Evolutionary conservation across 2,329 filamentous ascomycete species (phyloP).

Genomic region (Arthrinium puccinioides): DNA sequence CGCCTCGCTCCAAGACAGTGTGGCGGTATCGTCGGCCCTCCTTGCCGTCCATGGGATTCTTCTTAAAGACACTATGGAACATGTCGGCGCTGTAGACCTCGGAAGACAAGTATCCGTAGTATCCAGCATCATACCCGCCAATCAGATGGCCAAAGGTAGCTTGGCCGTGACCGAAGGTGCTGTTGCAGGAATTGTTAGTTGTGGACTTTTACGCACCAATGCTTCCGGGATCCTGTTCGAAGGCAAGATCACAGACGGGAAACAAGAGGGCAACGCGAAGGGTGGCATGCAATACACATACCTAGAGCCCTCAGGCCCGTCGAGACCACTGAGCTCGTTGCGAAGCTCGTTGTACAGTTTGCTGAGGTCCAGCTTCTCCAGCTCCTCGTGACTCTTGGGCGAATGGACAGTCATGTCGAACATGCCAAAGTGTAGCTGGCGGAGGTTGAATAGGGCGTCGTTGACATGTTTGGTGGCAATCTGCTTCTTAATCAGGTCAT

Average conservation of each 20-base stretch:
- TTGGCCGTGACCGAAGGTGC: conserved; percentile 69
- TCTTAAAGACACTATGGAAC: conserved; percentile 75
- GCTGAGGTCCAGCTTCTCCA: conserved; percentile 58
- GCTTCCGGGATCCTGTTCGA: no score
- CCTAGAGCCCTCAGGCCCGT: conserved; percentile 64
- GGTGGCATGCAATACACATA: no score
- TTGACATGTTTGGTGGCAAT: conserved; percentile 77
- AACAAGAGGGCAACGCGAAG: not conserved
- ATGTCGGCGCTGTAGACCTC: conserved; percentile 81
- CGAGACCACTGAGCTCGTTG: conserved; percentile 63
- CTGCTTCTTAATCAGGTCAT: conserved; percentile 66
- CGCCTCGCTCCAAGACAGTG: conserved; percentile 70
- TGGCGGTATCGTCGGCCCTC: conserved; percentile 72
- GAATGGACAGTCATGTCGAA: conserved; percentile 80
- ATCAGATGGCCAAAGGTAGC: conserved; percentile 78
- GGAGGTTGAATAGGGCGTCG: conserved; percentile 69
- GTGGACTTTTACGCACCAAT: conserved; percentile 11
- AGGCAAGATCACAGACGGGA: not conserved
- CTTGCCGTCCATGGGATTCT: conserved; percentile 68
- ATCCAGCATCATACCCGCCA: conserved; percentile 78
- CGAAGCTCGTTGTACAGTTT: conserved; percentile 67
- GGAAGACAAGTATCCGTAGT: conserved; percentile 69
- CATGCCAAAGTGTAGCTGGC: conserved; percentile 73
- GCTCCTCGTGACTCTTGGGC: conserved; percentile 59
- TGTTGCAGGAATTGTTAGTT: conserved; percentile 23